These are phyloP conservation scores for Russula abietina DNA, from an alignment of 768 basidiomycete genomes.

Conservation along the genomic window DNA sequence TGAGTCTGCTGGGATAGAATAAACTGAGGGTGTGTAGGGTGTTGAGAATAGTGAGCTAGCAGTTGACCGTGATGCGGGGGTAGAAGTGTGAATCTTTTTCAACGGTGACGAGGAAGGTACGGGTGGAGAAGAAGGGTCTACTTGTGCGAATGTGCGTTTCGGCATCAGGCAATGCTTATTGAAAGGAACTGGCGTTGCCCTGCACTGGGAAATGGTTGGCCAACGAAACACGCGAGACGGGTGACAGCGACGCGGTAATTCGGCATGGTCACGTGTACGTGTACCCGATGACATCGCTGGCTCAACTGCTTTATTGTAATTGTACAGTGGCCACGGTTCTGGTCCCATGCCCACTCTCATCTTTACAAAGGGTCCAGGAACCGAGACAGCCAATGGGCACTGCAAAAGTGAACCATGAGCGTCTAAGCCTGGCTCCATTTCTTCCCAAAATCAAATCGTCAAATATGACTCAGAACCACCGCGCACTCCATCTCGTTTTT, in stretches of 20 bases:
- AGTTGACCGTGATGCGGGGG: constrained; percentile 11
- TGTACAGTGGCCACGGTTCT: no score
- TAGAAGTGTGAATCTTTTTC: constrained; percentile 17
- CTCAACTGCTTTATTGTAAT: no score
- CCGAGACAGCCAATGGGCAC: not conserved
- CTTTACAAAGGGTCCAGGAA: not conserved
- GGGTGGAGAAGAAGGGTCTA: constrained; percentile 4
- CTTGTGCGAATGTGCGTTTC: constrained; percentile 11
- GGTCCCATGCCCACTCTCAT: not conserved
- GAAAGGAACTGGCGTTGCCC: not conserved
- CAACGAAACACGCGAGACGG: not conserved
- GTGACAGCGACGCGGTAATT: not conserved
- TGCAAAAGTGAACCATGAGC: not conserved
- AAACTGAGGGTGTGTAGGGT: constrained; percentile 32
- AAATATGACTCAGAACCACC: not conserved
- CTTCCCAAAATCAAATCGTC: constrained; percentile 1
- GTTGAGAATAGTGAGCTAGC: constrained; percentile 28
- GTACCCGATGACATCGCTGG: not conserved
- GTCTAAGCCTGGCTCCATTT: not conserved
- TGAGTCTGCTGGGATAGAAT: constrained; percentile 51
- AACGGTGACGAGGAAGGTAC: constrained; percentile 2
- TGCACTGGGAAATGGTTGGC: not conserved
- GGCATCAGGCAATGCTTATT: not conserved
- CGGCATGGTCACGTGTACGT: constrained; percentile 10
- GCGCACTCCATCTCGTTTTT: constrained; percentile 6